Evolutionary conservation across 106 monocot genomes (phyloP).

Genomic region (Platanthera zijinensis): DNA sequence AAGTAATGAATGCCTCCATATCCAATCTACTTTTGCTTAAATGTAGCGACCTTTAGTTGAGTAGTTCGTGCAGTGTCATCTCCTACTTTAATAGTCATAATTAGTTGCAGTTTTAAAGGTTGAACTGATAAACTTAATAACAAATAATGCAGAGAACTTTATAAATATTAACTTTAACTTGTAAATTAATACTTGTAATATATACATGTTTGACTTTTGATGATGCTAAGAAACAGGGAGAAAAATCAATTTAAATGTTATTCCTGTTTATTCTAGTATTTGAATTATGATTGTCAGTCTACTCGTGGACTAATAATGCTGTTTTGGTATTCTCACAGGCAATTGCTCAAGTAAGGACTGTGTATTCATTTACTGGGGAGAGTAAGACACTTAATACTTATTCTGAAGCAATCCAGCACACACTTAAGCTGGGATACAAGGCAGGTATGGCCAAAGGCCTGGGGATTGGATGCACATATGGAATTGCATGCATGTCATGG

Average conservation of each 20-base stretch:
- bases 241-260: neutral
- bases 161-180: neutral
- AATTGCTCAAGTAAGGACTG: slow-evolving; percentile 89
- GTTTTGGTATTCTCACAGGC: slow-evolving; percentile 38
- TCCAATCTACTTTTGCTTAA: neutral
- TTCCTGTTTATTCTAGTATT: neutral
- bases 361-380: slow-evolving; percentile 92
- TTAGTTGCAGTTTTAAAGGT: neutral
- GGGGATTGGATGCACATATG: slow-evolving; percentile 94
- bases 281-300: neutral
- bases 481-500: slow-evolving; percentile 98
- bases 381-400: slow-evolving; percentile 68
- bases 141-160: too few species aligned
- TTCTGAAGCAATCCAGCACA: slow-evolving; percentile 93
- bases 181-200: neutral
- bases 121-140: neutral
- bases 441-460: slow-evolving; percentile 99
- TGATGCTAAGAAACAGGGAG: neutral
- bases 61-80: neutral
- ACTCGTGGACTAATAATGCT: neutral
- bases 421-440: slow-evolving; percentile 89
- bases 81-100: neutral
- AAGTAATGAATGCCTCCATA: neutral
- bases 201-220: neutral
- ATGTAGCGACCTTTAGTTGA: neutral